phyloP scores from a whole-genome alignment of 768 basidiomycete genomes.

The Boletus sensibilis region DNA sequence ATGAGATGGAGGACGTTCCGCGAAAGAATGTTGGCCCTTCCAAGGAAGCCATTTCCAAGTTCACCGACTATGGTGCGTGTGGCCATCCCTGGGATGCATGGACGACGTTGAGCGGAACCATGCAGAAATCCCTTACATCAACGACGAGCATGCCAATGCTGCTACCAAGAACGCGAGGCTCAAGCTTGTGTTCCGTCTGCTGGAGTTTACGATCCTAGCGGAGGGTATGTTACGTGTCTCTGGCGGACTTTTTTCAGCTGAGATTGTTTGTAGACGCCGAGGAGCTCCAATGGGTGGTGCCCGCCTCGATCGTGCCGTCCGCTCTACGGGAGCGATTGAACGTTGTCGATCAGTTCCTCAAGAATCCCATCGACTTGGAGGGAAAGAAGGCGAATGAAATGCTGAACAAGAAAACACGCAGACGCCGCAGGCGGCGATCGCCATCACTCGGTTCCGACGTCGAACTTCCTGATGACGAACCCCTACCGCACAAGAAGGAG shows the following conservation, averaged over 20 bases:
- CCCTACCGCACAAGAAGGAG: slow-evolving; percentile 38
- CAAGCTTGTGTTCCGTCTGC: slow-evolving; percentile 81
- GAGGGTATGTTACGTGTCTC: slow-evolving; percentile 50
- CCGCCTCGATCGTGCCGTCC: slow-evolving; percentile 62
- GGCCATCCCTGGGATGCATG: not conserved
- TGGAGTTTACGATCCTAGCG: slow-evolving; percentile 64
- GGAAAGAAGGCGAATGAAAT: slow-evolving; percentile 75
- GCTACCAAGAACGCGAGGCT: slow-evolving; percentile 76
- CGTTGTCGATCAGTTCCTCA: slow-evolving; percentile 82
- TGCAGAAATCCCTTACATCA: slow-evolving; percentile 73
- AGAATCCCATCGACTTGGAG: slow-evolving; percentile 74
- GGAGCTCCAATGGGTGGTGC: slow-evolving; percentile 84
- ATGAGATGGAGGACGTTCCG: slow-evolving; percentile 34
- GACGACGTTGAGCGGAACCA: not conserved
- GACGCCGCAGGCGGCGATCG: slow-evolving; percentile 52
- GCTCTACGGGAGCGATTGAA: slow-evolving; percentile 67
- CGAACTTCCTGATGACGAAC: slow-evolving; percentile 36
- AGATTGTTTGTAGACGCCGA: slow-evolving; percentile 48
- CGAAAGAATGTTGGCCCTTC: slow-evolving; percentile 46
- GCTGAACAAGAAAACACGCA: slow-evolving; percentile 58
- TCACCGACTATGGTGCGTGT: slow-evolving; percentile 72
- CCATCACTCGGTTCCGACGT: slow-evolving; percentile 47
- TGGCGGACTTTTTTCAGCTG: slow-evolving; percentile 3
- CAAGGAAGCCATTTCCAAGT: slow-evolving; percentile 64
- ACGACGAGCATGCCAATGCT: slow-evolving; percentile 72